Base-by-base conservation (phyloP, 2,329 filamentous ascomycete genomes). In the Cladosporium velox region DNA sequence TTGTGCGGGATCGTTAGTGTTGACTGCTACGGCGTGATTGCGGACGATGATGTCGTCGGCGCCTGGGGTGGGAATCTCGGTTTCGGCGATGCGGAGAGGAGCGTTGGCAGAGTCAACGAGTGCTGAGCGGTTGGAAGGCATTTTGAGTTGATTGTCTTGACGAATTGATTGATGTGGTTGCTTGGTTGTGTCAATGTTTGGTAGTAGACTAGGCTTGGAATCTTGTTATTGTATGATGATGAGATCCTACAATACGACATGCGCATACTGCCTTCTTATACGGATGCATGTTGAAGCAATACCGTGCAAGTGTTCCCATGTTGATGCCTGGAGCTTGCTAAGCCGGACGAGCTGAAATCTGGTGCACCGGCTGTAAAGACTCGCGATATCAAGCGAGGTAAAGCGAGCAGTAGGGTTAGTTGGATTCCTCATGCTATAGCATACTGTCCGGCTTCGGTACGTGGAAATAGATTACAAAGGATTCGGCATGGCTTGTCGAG, bases 1-100 rank as follows among this genome's bases (percentile, higher is more conserved):
- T 8, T 61, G 59, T 14, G 64, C 68, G 49, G 61, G 67, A 64
- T 76, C 74, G 5, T 71, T 68, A 5, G 74, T 73, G 54, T 76
- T 76, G 30, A 74, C 70, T 11, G 74, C 72, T 28, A 74, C 52
- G 28, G 72, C 73, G 62, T 66, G 51, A 64, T 72, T 73, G 54
- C 69, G 71, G 55, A 76, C 67, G 10, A 76, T 64, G 63, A 77
- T 38, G 44, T 76, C 70, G 59, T 67, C 57, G n/a, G 68, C 44
- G 14, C 67, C 70, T 24, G 74, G 69, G 18, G 52, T 70, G 10
- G 72, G 73, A 57, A 74, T 68, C 1, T 68, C 67, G 44, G 70
- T 70, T 14, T 69, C 51, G 49, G 70, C 67, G 41, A 76, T 65
- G 15, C 66, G 65, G 32, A 76, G 67, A 12, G 66, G 66, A 18